Evolutionary conservation across 345 rosid species (phyloP).

Genomic region (Brassica napus): Da-Ae NC_063448.1:14380501-14381000

Average conservation of each 20-base stretch:
- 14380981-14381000: too few relatives aligned
- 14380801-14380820: too few relatives aligned
- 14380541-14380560: conserved; percentile 2
- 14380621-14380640: background rate
- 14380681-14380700: background rate
- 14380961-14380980: too few relatives aligned
- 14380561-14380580: background rate
- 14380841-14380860: too few relatives aligned
- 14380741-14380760: background rate
- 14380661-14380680: background rate
- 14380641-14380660: background rate
- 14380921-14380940: too few relatives aligned
- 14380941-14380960: too few relatives aligned
- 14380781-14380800: too few relatives aligned
- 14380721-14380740: background rate
- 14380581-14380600: background rate
- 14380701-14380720: background rate
- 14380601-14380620: background rate
- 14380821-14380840: too few relatives aligned
- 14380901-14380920: too few relatives aligned
- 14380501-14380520: background rate
- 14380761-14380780: too few relatives aligned
- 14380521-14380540: background rate
- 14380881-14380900: too few relatives aligned
- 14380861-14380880: too few relatives aligned